Percentiles rank a stretch among this genome's conserved stretches.
Evolutionary conservation across 169 alveolate genomes (phyloP).

Genomic region (Plasmodium blacklocki): DNA sequence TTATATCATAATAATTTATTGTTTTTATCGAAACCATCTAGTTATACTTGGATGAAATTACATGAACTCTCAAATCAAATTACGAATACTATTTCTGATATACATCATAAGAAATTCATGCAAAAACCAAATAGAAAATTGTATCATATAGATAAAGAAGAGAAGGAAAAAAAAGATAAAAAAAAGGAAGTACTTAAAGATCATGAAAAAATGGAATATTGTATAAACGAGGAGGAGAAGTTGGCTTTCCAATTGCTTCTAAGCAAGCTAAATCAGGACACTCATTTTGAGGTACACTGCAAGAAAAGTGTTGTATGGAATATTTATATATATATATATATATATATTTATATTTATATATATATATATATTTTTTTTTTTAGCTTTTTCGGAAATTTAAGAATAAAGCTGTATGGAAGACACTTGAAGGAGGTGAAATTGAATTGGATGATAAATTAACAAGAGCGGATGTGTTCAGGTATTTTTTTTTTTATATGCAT

Average conservation of each 20-base stretch:
- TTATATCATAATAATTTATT: slow-evolving; percentile 46
- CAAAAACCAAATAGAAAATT: background rate
- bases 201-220: slow-evolving; percentile 11
- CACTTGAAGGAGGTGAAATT: slow-evolving; percentile 85
- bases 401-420: slow-evolving; percentile 85
- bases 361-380: slow-evolving; percentile 13
- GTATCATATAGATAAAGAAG: slow-evolving; percentile 3
- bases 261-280: slow-evolving; percentile 52
- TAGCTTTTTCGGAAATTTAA: slow-evolving; percentile 83
- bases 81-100: slow-evolving; percentile 11
- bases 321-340: background rate
- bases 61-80: slow-evolving; percentile 50
- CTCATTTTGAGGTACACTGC: slow-evolving; percentile 61
- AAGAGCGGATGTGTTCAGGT: slow-evolving; percentile 86
- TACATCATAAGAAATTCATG: slow-evolving; percentile 34
- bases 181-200: background rate
- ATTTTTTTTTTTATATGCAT: background rate
- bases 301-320: slow-evolving; percentile 3
- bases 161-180: slow-evolving; percentile 9
- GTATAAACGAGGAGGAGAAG: slow-evolving; percentile 61
- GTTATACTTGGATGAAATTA: slow-evolving; percentile 65
- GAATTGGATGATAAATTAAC: slow-evolving; percentile 86
- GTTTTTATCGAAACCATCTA: slow-evolving; percentile 64
- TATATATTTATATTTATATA: background rate
- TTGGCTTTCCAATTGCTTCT: slow-evolving; percentile 64